Conservation (phyloP, 306 rosid genomes). For the Datisca glomerata region DNA sequence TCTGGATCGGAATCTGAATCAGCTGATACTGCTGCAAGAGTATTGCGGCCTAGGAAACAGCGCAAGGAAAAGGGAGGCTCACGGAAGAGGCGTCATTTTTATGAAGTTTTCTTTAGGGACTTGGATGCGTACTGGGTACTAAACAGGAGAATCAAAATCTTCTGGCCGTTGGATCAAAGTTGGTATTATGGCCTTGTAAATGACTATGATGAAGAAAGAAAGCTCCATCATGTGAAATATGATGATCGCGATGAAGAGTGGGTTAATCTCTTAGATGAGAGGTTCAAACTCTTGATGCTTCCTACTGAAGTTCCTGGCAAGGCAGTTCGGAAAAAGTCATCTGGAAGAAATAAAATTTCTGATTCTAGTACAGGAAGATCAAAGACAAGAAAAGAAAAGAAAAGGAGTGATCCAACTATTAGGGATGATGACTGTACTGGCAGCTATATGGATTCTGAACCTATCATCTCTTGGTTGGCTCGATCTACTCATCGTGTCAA, state of each 20-base stretch:
- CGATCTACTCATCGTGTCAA: constrained; percentile 51
- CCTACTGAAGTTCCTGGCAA: constrained; percentile 85
- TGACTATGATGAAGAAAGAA: constrained; percentile 45
- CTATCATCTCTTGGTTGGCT: constrained; percentile 87
- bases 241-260: constrained; percentile 96
- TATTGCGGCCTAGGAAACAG: constrained; percentile 74
- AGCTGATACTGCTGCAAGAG: constrained; percentile 56
- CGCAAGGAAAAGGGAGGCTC: constrained; percentile 40
- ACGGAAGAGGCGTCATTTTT: constrained; percentile 85
- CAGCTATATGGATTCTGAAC: constrained; percentile 72
- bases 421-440: constrained; percentile 46
- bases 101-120: constrained; percentile 54
- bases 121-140: constrained; percentile 66
- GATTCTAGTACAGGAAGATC: constrained; percentile 27
- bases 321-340: constrained; percentile 24
- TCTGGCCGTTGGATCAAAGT: constrained; percentile 94
- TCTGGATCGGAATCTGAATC: constrained; percentile 61
- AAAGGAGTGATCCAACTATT: constrained; percentile 17
- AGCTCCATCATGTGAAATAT: constrained; percentile 79
- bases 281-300: constrained; percentile 80
- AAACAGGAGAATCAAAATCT: constrained; percentile 66
- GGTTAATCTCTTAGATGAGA: constrained; percentile 80
- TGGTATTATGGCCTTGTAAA: constrained; percentile 85
- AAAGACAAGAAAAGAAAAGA: constrained; percentile 37
- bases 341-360: constrained; percentile 20